phyloP scores from a whole-genome alignment of 805 yeast genomes.

The Candida schatavii region DNA sequence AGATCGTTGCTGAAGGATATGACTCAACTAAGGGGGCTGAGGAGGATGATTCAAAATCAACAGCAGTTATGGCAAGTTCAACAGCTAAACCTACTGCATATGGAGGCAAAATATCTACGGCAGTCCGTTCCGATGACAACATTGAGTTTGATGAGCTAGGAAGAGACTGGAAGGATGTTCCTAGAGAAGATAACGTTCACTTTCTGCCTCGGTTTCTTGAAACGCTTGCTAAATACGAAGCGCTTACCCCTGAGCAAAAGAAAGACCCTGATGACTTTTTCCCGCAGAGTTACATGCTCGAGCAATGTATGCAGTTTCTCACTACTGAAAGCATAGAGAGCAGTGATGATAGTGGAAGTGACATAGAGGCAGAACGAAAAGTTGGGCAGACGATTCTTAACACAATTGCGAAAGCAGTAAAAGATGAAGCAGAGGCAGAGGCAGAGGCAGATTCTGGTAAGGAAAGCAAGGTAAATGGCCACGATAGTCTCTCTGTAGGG shows the following conservation, averaged over 20 bases:
- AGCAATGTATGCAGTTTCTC: conserved; percentile 22
- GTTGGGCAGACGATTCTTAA: conserved; percentile 35
- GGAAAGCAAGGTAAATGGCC: background rate
- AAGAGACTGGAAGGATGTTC: conserved; percentile 71
- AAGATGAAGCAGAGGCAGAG: conserved; percentile 27
- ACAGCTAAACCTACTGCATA: background rate
- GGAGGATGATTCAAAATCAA: too few relatives aligned
- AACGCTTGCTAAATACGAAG: conserved; percentile 14
- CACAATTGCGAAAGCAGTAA: conserved; percentile 54
- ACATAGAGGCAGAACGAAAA: conserved; percentile 13
- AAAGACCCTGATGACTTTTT: conserved; percentile 28
- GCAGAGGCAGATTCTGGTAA: background rate
- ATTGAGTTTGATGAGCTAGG: conserved; percentile 59
- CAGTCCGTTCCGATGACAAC: conserved; percentile 17
- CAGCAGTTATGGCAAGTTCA: background rate
- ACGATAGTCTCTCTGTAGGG: background rate
- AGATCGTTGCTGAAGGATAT: too few relatives aligned
- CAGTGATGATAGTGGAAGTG: conserved; percentile 18
- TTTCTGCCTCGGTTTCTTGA: conserved; percentile 19
- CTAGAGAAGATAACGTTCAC: conserved; percentile 52
- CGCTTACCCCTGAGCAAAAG: conserved; percentile 10
- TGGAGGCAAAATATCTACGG: conserved; percentile 9
- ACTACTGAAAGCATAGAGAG: conserved; percentile 24
- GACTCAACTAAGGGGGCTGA: background rate
- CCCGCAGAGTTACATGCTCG: conserved; percentile 21